Conservation (phyloP, 176 grass and related monocot genomes). For the Bonia amplexicaulis region DNA sequence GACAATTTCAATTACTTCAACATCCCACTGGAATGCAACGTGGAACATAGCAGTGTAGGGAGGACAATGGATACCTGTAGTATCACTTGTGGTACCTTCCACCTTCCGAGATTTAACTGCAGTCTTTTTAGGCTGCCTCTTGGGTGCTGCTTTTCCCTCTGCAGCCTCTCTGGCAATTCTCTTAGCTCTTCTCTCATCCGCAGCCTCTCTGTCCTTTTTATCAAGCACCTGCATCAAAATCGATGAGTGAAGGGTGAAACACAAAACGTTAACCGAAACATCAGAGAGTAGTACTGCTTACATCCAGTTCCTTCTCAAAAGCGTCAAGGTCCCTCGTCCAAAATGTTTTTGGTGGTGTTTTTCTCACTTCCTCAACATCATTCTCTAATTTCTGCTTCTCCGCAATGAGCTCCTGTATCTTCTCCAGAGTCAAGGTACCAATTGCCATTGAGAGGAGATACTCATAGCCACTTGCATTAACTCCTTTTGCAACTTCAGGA, state of each 20-base stretch:
- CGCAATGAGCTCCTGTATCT: slow-evolving; percentile 45
- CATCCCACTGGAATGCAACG: neutral
- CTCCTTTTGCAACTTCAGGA: slow-evolving; percentile 26
- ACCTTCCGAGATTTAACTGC: slow-evolving; percentile 22
- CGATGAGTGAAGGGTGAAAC: neutral
- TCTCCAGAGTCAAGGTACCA: slow-evolving; percentile 78
- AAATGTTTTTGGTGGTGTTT: slow-evolving; percentile 39
- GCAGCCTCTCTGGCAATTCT: neutral
- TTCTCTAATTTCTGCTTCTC: slow-evolving; percentile 43
- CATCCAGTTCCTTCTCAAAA: slow-evolving; percentile 74
- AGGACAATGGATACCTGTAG: neutral
- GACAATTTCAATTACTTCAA: neutral
- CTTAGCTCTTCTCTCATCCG: slow-evolving; percentile 2
- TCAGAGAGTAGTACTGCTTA: slow-evolving; percentile 22
- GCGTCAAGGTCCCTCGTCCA: slow-evolving; percentile 81
- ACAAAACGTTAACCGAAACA: neutral
- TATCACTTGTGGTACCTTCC: neutral
- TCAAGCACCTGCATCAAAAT: slow-evolving; percentile 44
- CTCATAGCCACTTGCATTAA: slow-evolving; percentile 57
- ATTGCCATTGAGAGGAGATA: slow-evolving; percentile 87
- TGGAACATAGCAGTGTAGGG: neutral
- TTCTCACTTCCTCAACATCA: slow-evolving; percentile 46
- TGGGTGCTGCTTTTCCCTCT: slow-evolving; percentile 10
- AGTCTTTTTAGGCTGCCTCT: slow-evolving; percentile 49
- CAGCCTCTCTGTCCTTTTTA: slow-evolving; percentile 21